Evolutionary conservation across 441 rosid species (phyloP).

Genomic region (Gossypium aridum): DNA sequence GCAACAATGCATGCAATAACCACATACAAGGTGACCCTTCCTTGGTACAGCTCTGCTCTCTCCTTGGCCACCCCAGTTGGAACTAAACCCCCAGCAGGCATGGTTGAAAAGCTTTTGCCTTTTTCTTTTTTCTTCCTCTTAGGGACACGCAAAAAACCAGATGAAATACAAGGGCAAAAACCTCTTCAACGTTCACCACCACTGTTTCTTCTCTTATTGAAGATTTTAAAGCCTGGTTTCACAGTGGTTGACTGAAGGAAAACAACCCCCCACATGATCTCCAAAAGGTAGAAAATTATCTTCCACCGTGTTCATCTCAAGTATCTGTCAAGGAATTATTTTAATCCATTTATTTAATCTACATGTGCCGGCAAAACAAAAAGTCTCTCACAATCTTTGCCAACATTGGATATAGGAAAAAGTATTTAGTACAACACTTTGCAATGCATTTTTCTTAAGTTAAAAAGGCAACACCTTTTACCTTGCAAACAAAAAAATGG

Average conservation of each 20-base stretch:
- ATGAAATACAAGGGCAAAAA: neutral
- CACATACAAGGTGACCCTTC: constrained; percentile 65
- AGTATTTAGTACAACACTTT: too few species aligned
- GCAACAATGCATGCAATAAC: constrained; percentile 60
- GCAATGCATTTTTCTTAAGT: neutral
- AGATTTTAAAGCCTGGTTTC: constrained; percentile 1
- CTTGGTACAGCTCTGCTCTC: constrained; percentile 69
- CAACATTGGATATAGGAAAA: neutral
- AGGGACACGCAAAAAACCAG: neutral
- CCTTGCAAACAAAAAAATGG: neutral
- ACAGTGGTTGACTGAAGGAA: neutral
- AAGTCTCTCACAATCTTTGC: neutral
- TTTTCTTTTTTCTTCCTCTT: neutral
- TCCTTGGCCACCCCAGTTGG: constrained; percentile 83
- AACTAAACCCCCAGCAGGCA: constrained; percentile 75
- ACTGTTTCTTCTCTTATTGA: neutral
- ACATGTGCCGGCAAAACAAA: neutral
- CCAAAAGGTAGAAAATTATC: neutral
- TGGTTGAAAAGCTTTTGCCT: constrained; percentile 18
- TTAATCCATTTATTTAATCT: neutral
- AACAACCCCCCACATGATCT: neutral
- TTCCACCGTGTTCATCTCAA: neutral
- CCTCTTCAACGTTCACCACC: neutral
- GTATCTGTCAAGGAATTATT: neutral
- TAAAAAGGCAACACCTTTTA: neutral